Conservation (phyloP, 129 eudicot genomes). For the Tagetes patula region DNA sequence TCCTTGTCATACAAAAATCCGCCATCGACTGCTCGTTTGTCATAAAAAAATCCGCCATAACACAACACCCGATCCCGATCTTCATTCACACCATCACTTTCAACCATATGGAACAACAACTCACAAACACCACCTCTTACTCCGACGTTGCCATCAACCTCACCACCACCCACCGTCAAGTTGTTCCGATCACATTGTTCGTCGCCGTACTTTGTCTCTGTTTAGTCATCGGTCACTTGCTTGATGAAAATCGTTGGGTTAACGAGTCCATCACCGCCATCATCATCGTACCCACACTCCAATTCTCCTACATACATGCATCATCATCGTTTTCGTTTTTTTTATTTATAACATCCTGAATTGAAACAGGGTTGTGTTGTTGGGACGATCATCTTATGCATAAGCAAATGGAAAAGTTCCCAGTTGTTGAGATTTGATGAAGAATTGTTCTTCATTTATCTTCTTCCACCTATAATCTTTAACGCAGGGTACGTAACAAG, state of each 20-base stretch:
- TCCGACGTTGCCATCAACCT: constrained; percentile 12
- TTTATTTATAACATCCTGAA: no score
- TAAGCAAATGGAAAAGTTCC: constrained; percentile 69
- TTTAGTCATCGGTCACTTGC: constrained; percentile 70
- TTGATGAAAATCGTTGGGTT: constrained; percentile 73
- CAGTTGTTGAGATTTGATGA: constrained; percentile 78
- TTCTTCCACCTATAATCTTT: constrained; percentile 91
- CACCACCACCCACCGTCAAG: constrained; percentile 31
- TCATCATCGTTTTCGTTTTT: neutral
- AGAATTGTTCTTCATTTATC: constrained; percentile 80
- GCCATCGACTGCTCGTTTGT: no score
- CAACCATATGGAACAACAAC: neutral
- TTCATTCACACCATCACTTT: neutral
- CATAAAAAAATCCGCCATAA: neutral
- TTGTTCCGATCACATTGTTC: constrained; percentile 61
- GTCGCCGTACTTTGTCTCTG: constrained; percentile 73
- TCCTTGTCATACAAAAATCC: constrained; percentile 38
- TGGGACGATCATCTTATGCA: constrained; percentile 57
- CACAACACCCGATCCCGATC: neutral
- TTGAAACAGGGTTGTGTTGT: constrained; percentile 55
- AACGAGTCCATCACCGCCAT: constrained; percentile 82
- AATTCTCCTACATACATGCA: neutral
- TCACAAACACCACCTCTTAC: neutral
- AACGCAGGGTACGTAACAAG: constrained; percentile 67
- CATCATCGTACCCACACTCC: constrained; percentile 39